phyloP scores from a whole-genome alignment of 169 alveolate genomes.

The Haemoproteus tartakovskyi region DNA sequence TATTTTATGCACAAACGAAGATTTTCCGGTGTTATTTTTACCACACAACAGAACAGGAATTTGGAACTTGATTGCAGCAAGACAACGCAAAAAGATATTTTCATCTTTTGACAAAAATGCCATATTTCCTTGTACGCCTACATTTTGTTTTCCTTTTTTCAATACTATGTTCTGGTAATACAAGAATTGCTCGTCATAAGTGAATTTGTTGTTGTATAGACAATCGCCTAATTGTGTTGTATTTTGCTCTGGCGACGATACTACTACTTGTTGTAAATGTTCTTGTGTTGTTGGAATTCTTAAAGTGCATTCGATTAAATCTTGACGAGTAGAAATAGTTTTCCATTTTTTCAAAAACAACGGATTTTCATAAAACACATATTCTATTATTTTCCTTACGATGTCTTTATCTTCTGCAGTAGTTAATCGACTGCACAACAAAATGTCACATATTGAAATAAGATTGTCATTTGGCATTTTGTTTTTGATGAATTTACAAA shows the following conservation, averaged over 20 bases:
- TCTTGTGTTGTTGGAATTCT: no score
- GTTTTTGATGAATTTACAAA: conserved; percentile 10
- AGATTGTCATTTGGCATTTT: not conserved
- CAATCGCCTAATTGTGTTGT: not conserved
- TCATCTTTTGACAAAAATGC: conserved; percentile 38
- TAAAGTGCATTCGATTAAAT: not conserved
- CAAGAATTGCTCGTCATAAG: not conserved
- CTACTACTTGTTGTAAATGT: no score
- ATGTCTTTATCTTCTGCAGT: conserved; percentile 21
- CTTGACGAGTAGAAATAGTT: conserved; percentile 1
- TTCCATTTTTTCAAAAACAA: not conserved
- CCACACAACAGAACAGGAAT: conserved; percentile 74
- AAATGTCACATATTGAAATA: conserved; percentile 9
- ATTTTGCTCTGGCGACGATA: not conserved
- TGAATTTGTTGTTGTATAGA: not conserved
- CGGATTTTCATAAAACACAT: not conserved
- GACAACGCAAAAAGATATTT: conserved; percentile 11
- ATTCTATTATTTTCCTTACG: conserved; percentile 13
- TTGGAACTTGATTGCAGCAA: conserved; percentile 31
- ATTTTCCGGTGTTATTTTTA: conserved; percentile 68
- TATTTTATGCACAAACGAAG: conserved; percentile 52
- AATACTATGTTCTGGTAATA: not conserved
- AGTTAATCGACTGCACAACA: conserved; percentile 27
- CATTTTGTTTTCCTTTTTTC: not conserved
- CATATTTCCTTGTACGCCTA: not conserved